Evolutionary conservation across 192 early-diverging fungal genomes (phyloP).

Genomic region (Piromyces finnis): DNA sequence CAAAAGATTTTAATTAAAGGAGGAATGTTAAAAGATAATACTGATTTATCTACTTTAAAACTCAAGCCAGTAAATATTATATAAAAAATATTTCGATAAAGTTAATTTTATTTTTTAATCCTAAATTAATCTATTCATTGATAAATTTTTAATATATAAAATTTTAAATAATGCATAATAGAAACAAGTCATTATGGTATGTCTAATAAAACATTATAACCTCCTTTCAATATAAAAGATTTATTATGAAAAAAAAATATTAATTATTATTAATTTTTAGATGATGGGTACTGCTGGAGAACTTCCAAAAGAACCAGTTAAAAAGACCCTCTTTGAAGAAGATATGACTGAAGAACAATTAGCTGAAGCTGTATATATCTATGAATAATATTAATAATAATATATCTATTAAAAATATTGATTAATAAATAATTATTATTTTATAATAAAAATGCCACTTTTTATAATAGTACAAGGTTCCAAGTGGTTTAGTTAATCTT

Average conservation of each 20-base stretch:
- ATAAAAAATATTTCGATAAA: no score
- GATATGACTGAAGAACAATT: conserved; percentile 81
- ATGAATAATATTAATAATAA: no score
- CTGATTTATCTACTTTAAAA: not conserved
- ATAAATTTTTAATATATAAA: no score
- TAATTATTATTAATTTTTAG: conserved; percentile 13
- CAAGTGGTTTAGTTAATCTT: conserved; percentile 67
- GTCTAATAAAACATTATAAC: not conserved
- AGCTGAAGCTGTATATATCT: conserved; percentile 46
- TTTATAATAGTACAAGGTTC: conserved; percentile 83
- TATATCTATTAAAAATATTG: no score
- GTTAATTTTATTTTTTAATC: no score
- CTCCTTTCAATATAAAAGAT: no score
- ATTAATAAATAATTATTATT: no score
- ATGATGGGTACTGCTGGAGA: conserved; percentile 97
- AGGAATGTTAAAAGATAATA: conserved; percentile 57
- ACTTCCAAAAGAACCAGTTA: conserved; percentile 61
- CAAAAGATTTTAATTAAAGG: conserved; percentile 94
- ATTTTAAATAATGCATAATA: not conserved
- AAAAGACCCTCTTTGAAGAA: conserved; percentile 64
- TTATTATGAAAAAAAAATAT: no score
- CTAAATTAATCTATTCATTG: no score
- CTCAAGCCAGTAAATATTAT: not conserved
- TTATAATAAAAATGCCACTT: not conserved
- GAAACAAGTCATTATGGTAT: not conserved